Evolutionary conservation across 805 yeast genomes (phyloP).

Genomic region (Tetrapisispora phaffii): DNA sequence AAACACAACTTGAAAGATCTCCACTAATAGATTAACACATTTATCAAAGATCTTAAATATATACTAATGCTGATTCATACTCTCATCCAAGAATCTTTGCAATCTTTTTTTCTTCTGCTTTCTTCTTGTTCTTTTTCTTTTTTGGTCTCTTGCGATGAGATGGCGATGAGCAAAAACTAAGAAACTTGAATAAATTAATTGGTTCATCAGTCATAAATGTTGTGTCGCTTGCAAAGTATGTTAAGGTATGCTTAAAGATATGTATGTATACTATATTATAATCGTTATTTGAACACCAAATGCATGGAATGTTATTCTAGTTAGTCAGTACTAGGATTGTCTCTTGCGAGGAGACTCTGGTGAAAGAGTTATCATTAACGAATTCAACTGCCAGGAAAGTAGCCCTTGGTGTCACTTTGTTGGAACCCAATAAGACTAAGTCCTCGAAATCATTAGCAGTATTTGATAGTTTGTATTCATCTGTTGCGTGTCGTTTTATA

Average conservation of each 20-base stretch:
- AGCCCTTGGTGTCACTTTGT: slow-evolving; percentile 6
- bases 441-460: slow-evolving; percentile 8
- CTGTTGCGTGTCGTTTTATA: background rate
- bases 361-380: slow-evolving; percentile 12
- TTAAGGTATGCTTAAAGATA: background rate
- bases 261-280: no score
- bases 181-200: no score
- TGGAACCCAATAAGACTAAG: slow-evolving; percentile 5
- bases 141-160: background rate
- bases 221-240: no score
- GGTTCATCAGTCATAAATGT: no score
- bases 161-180: no score
- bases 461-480: background rate
- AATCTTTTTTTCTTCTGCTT: no score
- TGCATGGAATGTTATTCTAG: background rate
- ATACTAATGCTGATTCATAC: no score
- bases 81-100: no score
- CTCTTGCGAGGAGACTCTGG: slow-evolving; percentile 18
- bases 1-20: no score
- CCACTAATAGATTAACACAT: no score
- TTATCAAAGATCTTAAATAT: no score
- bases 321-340: slow-evolving; percentile 13
- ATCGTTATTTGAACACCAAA: background rate
- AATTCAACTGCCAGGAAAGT: slow-evolving; percentile 11
- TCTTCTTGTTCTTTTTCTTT: background rate